Base-by-base conservation (phyloP, 352 stramenopile genomes). In the Pythium oligandrum region DNA sequence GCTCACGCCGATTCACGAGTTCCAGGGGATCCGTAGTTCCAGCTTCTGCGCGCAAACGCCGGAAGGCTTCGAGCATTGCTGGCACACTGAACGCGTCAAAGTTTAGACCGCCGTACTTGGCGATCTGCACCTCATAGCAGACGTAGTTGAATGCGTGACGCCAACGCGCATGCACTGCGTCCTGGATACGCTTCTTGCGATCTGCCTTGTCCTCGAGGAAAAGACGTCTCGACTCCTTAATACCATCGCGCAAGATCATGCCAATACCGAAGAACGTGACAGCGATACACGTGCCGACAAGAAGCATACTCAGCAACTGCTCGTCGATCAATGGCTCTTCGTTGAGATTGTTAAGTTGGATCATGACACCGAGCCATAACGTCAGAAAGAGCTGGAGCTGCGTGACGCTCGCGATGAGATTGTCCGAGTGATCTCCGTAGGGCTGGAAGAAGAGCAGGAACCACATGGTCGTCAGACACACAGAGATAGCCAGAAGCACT, bases 371-470 rank as follows among this genome's bases (percentile, higher is more conserved):
- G 39, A 91, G 76, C 80, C 80, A 91, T n/a, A 91, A 57, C 55
- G 78, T 91, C 39, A 91, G 68, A 64, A 85, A 89, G 40, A 89
- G 71, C 61, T 91, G 80, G 30, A 91, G 57, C 59, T 91, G 80
- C 47, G 78, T 81, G 52, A 89, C 71, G 51, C 78, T 87, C 39
- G 72, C 77, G 34, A 89, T 78, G 51, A 91, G 52, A 44, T 86
- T 91, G 57, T 89, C 73, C 1, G 74, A 83, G 51, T 82, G 71
- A 34, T 83, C 76, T 1, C 66, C 77, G 57, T 91, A 91, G 6
- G 80, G 80, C 57, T 88, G 80, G 53, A 83, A 91, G 61, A 71
- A 91, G 1, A 91, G 64, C 39, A 91, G 35, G 48, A 87, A 88
- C 74, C 77, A 87, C 80, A 91, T 88, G 32, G 78, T 85, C 11